Evolutionary conservation across 208 protist genomes (phyloP), one percentile per base, ranked within the genome.

Genomic region (Phytomonas serpens): DNA sequence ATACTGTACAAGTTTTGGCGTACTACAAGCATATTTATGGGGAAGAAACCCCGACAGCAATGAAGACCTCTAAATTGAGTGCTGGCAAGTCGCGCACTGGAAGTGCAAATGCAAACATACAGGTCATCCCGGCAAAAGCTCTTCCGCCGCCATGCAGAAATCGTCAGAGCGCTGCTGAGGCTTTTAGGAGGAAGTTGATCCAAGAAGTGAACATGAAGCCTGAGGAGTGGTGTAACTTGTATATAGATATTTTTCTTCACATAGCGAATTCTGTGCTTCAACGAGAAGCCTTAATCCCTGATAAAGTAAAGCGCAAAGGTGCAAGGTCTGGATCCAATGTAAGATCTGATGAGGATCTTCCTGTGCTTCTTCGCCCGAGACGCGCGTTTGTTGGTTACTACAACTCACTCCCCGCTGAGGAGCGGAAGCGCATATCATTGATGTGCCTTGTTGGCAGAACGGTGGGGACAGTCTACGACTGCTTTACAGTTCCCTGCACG

Each of bases 201-300:
- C 79, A 90, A 71, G 91, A 96, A 77, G 80, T 78, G 31, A 72
- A 47, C 69, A 93, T 93, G 88, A 91, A 87, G 77, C 91, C 91
- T 29, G 88, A 96, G 78, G 88, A 93, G 77, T 96, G 91, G 91
- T 93, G 88, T 71, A 91, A 89, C 73, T 83, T 86, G 74, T 93
- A 93, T 75, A 87, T 80, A 34, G 91, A 96, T 38, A 74, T 92
- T 31, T 90, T 93, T 51, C 76, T 90, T 51, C 84, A 92, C 68
- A 92, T 96, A 61, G 91, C 80, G 37, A 88, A 96, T 73, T 85
- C 76, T 42, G 82, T 82, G 4, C 78, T 96, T 42, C 86, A 94
- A 68, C 72, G 77, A 16, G 91, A 96, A 72, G 88, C 81, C 1
- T 70, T 84, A 64, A 75, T 76, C 52, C 47, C 47, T 27, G 47